Evolutionary conservation across 208 protist species (phyloP), one percentile per base, ranked within the genome.

Genomic region (Trypanosomatidae sp.): DNA sequence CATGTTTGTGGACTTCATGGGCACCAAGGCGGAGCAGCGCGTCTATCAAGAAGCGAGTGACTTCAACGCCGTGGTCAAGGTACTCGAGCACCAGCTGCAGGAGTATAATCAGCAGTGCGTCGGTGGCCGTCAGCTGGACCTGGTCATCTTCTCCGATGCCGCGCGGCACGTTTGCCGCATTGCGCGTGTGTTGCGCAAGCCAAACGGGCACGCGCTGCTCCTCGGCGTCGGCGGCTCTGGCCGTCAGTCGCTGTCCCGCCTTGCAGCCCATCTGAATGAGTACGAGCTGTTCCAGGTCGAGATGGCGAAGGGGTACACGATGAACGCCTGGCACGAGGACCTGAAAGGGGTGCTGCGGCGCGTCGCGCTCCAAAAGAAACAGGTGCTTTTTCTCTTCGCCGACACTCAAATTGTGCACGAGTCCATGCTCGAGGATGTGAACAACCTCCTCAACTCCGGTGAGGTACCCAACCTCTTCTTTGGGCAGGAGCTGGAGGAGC

Each of bases 151-250:
- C 89, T 74, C 97, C 36, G 97, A 99, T 70, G 98, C 98, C 7
- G 97, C 99, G 47, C 91, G 98, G 68, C 99, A 99, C 85, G 91
- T 99, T 33, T 95, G 93, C 74, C 87, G 98, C 66, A 99, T 99
- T 75, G 88, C 93, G 30, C 91, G 98, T 49, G 96, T 99, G 62
- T 92, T 99, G 71, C 79, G 98, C 36, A 99, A 99, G 73, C 97
- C 98, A 8, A 91, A 93, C 65, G 99, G 98, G 13, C 98, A 99
- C 79, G 93, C 95, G 33, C 84, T 99, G 66, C 88, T 99, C 22
- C 86, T 99, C 1, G 99, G 99, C 66, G 97, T 99, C 22, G 98
- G 98, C 59, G 99, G 99, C n/a, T 98, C 93, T 69, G 99, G 99
- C 22, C 85, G 98, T 10, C 98, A 99, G 85, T 98, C 93, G 9